Evolutionary conservation across 371 early-diverging fungal species (phyloP).

Genomic region (Blastocladiella emersonii): DNA sequence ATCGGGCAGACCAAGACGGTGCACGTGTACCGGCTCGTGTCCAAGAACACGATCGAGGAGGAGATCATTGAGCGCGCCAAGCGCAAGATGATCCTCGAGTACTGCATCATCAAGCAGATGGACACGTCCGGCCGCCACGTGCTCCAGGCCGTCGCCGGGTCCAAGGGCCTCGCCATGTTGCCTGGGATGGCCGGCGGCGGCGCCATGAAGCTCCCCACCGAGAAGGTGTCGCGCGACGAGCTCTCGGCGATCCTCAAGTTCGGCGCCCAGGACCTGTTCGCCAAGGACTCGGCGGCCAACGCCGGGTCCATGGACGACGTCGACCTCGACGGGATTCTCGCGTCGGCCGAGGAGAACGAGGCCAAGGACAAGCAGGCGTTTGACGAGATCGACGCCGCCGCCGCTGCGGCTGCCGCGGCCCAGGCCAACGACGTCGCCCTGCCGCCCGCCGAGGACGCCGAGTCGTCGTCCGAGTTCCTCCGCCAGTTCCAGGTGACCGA

Average conservation of each 20-base stretch:
- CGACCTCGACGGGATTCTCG: slow-evolving; percentile 88
- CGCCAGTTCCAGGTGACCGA: slow-evolving; percentile 89
- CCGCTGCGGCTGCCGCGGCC: slow-evolving; percentile 12
- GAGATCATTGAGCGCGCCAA: slow-evolving; percentile 74
- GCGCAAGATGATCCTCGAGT: slow-evolving; percentile 80
- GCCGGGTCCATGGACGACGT: slow-evolving; percentile 76
- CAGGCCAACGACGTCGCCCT: slow-evolving; percentile 30
- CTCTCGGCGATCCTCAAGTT: slow-evolving; percentile 89
- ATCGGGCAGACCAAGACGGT: slow-evolving; percentile 90
- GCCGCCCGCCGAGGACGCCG: slow-evolving; percentile 50
- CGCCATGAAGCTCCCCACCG: slow-evolving; percentile 22
- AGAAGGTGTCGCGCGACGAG: slow-evolving; percentile 54
- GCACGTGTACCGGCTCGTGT: slow-evolving; percentile 68
- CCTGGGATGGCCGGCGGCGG: slow-evolving; percentile 1
- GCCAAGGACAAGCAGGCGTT: slow-evolving; percentile 22
- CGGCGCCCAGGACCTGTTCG: slow-evolving; percentile 92
- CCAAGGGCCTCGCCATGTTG: neutral
- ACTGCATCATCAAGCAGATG: slow-evolving; percentile 95
- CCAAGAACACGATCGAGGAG: slow-evolving; percentile 52
- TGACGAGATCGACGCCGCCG: slow-evolving; percentile 10
- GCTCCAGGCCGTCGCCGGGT: slow-evolving; percentile 14
- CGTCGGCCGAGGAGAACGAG: slow-evolving; percentile 83
- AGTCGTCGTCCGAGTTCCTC: slow-evolving; percentile 50
- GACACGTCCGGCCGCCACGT: slow-evolving; percentile 79
- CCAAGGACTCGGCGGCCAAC: slow-evolving; percentile 31